These are phyloP conservation scores for Dissophora ornata DNA, from an alignment of 192 early-diverging fungal species.

Conservation along the genomic window DNA sequence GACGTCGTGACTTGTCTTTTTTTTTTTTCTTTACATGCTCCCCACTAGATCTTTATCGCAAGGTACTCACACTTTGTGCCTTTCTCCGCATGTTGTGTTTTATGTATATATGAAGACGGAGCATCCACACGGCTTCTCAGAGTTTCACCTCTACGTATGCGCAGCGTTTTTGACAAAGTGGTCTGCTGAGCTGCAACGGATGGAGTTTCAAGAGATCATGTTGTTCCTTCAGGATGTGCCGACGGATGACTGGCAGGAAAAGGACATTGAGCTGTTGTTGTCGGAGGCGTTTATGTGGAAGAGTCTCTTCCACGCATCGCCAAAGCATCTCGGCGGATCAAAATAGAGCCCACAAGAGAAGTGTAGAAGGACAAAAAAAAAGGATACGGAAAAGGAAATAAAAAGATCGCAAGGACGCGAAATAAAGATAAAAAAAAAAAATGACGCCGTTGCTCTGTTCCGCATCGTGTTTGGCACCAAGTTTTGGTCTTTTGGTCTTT, in stretches of 20 bases:
- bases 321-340: slow-evolving; percentile 75
- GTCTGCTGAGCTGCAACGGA: slow-evolving; percentile 82
- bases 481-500: too few species aligned
- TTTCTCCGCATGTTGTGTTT: slow-evolving; percentile 5
- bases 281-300: slow-evolving; percentile 99
- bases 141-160: slow-evolving; percentile 98
- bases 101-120: slow-evolving; percentile 67
- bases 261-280: slow-evolving; percentile 94
- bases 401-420: background rate
- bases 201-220: slow-evolving; percentile 96
- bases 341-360: slow-evolving; percentile 17
- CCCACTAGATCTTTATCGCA: too few species aligned
- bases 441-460: too few species aligned
- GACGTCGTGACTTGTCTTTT: too few species aligned
- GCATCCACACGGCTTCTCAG: slow-evolving; percentile 91
- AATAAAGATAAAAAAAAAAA: background rate
- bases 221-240: slow-evolving; percentile 93
- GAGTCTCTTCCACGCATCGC: slow-evolving; percentile 91
- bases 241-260: slow-evolving; percentile 85
- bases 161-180: slow-evolving; percentile 98
- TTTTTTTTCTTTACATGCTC: too few species aligned
- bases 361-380: slow-evolving; percentile 8
- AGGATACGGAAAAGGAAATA: background rate
- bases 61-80: too few species aligned
- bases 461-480: too few species aligned